These are phyloP conservation scores for Salix udensis DNA, from an alignment of 345 rosid genomes.

Conservation along the genomic window DNA sequence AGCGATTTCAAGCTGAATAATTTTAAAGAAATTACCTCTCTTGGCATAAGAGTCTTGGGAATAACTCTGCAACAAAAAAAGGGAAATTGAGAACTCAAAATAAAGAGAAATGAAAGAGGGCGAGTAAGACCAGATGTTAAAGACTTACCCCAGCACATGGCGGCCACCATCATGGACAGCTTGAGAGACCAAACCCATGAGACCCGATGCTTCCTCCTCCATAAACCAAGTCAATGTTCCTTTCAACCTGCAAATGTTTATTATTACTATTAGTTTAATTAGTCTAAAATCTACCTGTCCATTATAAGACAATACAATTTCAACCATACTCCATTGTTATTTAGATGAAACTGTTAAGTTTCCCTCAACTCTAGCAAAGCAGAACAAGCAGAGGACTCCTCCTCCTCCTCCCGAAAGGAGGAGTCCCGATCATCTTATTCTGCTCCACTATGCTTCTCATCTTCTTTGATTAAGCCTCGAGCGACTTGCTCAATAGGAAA, in stretches of 20 bases:
- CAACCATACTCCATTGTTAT: neutral
- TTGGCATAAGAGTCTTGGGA: conserved; percentile 31
- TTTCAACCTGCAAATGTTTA: conserved; percentile 22
- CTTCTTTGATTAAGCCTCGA: neutral
- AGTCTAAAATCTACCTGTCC: neutral
- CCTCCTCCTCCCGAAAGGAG: no score
- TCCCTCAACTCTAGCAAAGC: neutral
- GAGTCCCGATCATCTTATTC: neutral
- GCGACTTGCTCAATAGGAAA: neutral
- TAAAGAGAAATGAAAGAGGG: neutral
- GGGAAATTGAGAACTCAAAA: no score
- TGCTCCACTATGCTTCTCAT: neutral
- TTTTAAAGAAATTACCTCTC: conserved; percentile 20
- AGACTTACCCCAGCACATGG: conserved; percentile 29
- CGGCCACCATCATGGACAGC: conserved; percentile 32
- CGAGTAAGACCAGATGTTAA: neutral
- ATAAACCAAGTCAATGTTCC: conserved; percentile 36
- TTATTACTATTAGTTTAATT: no score
- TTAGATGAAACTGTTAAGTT: neutral
- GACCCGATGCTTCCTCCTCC: conserved; percentile 39
- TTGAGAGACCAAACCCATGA: conserved; percentile 33
- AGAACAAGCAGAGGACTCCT: neutral
- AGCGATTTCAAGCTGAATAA: neutral
- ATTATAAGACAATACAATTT: neutral
- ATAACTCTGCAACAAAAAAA: conserved; percentile 22